Conservation (phyloP, 1,284 basidiomycete genomes). For the Tausonia pullulans region DNA sequence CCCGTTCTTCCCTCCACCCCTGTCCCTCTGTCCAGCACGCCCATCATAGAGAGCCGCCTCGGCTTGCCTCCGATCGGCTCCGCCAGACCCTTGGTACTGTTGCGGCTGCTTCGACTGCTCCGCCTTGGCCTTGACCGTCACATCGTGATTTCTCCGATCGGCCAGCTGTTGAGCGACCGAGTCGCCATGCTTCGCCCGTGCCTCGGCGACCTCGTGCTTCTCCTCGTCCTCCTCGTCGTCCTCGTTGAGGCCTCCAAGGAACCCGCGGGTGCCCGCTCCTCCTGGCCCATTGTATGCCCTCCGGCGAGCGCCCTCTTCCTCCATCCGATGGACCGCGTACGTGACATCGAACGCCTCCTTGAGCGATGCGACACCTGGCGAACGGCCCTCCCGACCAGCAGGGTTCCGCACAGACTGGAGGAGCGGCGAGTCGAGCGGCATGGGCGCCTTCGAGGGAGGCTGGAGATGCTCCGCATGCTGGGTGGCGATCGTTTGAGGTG, state of each 20-base stretch:
- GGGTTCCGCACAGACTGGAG: constrained; percentile 61
- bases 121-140: no score
- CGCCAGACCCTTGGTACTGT: constrained; percentile 32
- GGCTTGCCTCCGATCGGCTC: constrained; percentile 38
- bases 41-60: constrained; percentile 49
- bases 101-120: not conserved
- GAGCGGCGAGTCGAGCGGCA: constrained; percentile 81
- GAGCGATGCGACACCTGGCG: constrained; percentile 79
- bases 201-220: constrained; percentile 40
- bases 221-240: constrained; percentile 65
- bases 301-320: constrained; percentile 85
- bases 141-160: not conserved
- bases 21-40: constrained; percentile 62
- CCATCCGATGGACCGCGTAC: constrained; percentile 98
- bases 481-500: constrained; percentile 14
- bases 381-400: constrained; percentile 62
- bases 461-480: constrained; percentile 7
- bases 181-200: constrained; percentile 42
- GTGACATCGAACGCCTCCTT: constrained; percentile 99
- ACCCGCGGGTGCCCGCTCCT: constrained; percentile 66
- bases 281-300: constrained; percentile 66
- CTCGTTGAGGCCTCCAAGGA: constrained; percentile 79
- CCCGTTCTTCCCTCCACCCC: constrained; percentile 22
- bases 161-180: constrained; percentile 29
- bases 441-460: constrained; percentile 25